Conservation (phyloP, 192 early-diverging fungal species). For the Geranomyces michiganensis region DNA sequence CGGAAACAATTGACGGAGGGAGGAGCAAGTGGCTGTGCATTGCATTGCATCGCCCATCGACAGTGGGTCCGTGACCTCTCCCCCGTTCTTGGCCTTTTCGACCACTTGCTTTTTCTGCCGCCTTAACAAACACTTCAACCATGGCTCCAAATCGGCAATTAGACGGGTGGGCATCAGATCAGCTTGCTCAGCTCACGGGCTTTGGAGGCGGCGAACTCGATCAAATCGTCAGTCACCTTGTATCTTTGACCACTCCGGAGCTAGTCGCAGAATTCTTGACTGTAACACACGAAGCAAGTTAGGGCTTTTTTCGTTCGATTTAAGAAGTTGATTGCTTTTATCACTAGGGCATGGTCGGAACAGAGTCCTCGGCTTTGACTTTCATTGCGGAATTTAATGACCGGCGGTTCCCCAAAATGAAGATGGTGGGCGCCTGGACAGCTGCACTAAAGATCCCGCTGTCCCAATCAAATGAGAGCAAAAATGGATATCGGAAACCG, state of each 20-base stretch:
- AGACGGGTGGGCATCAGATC: slow-evolving; percentile 26
- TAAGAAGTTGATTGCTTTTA: not conserved
- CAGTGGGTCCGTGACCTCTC: no score
- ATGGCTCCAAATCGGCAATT: not conserved
- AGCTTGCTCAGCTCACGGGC: slow-evolving; percentile 31
- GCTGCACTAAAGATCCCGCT: slow-evolving; percentile 19
- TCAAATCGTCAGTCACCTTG: slow-evolving; percentile 27
- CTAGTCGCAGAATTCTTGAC: slow-evolving; percentile 29
- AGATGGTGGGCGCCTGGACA: slow-evolving; percentile 16
- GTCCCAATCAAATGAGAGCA: not conserved
- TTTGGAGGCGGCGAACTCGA: slow-evolving; percentile 28
- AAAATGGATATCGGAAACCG: slow-evolving; percentile 5
- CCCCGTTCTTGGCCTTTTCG: no score
- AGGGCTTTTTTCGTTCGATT: not conserved
- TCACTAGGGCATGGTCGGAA: slow-evolving; percentile 42
- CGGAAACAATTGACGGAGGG: no score
- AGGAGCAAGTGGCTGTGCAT: no score
- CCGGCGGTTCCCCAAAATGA: slow-evolving; percentile 26
- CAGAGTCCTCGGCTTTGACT: slow-evolving; percentile 21
- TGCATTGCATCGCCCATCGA: no score
- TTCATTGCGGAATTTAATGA: slow-evolving; percentile 40
- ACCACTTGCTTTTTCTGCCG: no score
- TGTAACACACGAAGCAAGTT: not conserved
- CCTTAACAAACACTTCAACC: no score
- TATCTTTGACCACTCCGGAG: slow-evolving; percentile 4